These are phyloP conservation scores for Raphanus raphanistrum DNA, from an alignment of 345 rosid genomes.

Conservation along the genomic window DNA sequence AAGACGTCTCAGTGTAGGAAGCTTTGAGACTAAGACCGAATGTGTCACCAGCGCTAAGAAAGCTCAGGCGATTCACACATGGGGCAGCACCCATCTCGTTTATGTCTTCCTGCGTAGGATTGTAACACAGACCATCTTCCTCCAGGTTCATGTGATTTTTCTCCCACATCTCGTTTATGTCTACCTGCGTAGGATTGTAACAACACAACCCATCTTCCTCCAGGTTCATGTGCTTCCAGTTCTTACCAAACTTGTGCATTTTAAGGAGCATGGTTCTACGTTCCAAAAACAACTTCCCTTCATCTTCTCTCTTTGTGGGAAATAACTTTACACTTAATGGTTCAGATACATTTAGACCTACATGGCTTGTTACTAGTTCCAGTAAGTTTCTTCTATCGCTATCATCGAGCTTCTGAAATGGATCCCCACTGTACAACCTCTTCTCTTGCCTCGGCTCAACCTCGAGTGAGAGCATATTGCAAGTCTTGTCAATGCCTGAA, in stretches of 20 bases:
- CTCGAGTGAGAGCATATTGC: slow-evolving; percentile 77
- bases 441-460: slow-evolving; percentile 57
- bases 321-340: slow-evolving; percentile 57
- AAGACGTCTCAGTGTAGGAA: slow-evolving; percentile 52
- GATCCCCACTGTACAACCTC: slow-evolving; percentile 37
- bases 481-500: slow-evolving; percentile 48
- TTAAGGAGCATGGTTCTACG: slow-evolving; percentile 65
- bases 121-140: slow-evolving; percentile 39
- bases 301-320: slow-evolving; percentile 55
- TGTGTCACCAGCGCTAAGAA: slow-evolving; percentile 57
- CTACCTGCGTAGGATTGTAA: slow-evolving; percentile 47
- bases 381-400: slow-evolving; percentile 60
- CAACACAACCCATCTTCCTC: slow-evolving; percentile 37
- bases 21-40: slow-evolving; percentile 61
- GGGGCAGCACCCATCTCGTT: slow-evolving; percentile 33
- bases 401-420: slow-evolving; percentile 56
- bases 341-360: slow-evolving; percentile 47
- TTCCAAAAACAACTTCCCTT: slow-evolving; percentile 45
- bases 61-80: neutral
- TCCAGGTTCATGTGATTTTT: slow-evolving; percentile 9
- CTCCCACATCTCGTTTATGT: slow-evolving; percentile 46
- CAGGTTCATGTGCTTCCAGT: slow-evolving; percentile 28
- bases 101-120: slow-evolving; percentile 49
- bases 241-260: slow-evolving; percentile 47
- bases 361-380: slow-evolving; percentile 46